A percentile compares a stretch with the other conserved stretches of the same genome.
Conservation (phyloP, 305 asterid genomes). For the Solanum hybrid region DNA sequence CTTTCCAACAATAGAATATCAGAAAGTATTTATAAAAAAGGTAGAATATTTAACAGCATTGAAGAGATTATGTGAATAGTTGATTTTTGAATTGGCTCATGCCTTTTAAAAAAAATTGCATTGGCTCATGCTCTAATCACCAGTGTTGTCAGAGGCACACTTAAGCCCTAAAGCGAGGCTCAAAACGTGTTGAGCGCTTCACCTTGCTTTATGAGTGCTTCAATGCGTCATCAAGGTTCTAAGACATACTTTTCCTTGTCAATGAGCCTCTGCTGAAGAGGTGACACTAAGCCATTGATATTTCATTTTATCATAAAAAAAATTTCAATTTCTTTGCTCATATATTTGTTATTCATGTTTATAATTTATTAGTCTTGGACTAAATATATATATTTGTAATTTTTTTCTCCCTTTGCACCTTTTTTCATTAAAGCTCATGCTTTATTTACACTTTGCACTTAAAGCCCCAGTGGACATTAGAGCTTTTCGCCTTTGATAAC, state of each 20-base stretch:
- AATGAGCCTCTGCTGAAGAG: neutral
- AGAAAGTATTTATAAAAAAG: neutral
- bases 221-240: neutral
- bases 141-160: neutral
- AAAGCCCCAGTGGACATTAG: neutral
- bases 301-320: neutral
- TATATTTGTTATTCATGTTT: neutral
- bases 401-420: neutral
- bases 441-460: neutral
- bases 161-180: neutral
- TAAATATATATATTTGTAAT: neutral
- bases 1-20: neutral
- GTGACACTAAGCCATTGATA: neutral
- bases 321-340: neutral
- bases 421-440: neutral
- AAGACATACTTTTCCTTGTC: neutral
- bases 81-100: neutral
- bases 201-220: neutral
- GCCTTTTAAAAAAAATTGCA: neutral
- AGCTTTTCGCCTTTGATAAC: neutral
- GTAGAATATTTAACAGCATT: neutral
- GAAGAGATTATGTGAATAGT: neutral
- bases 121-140: neutral
- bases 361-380: neutral
- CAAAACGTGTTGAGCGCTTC: neutral